These are phyloP conservation scores for Gossypium gossypioides DNA, from an alignment of 441 rosid species.

Conservation along the genomic window DNA sequence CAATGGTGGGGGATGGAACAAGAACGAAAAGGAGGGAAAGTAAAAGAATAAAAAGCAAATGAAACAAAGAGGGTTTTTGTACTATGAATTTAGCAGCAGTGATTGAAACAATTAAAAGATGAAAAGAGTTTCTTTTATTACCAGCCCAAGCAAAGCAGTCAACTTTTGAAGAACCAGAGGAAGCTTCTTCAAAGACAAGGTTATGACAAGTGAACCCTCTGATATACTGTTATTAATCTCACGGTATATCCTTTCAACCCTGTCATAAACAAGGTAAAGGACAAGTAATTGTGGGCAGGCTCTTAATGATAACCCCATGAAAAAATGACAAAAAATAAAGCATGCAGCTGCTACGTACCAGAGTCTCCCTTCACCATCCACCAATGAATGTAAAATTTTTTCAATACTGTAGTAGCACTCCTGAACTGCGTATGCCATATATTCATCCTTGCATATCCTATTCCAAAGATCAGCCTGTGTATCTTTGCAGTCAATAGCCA, in stretches of 20 bases:
- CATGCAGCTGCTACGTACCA: conserved; percentile 38
- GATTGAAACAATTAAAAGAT: neutral
- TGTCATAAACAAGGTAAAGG: conserved; percentile 25
- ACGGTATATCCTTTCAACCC: conserved; percentile 90
- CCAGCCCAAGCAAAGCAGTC: conserved; percentile 97
- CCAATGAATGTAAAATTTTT: conserved; percentile 70
- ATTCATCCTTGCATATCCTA: conserved; percentile 79
- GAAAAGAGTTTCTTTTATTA: conserved; percentile 22
- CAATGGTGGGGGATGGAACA: neutral
- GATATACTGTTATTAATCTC: conserved; percentile 70
- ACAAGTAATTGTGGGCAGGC: conserved; percentile 8
- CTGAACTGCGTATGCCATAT: conserved; percentile 95
- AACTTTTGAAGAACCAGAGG: conserved; percentile 71
- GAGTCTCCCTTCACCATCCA: conserved; percentile 87
- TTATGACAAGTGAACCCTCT: conserved; percentile 61
- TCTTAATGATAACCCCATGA: neutral
- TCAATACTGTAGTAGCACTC: conserved; percentile 89
- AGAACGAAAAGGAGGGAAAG: neutral
- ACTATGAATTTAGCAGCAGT: conserved; percentile 8
- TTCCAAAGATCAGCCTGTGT: conserved; percentile 72
- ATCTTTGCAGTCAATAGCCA: conserved; percentile 91
- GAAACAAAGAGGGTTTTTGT: conserved; percentile 2
- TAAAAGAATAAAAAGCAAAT: neutral
- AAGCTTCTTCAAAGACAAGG: conserved; percentile 72
- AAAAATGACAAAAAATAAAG: conserved; percentile 8